Base-by-base conservation (phyloP, 2,329 filamentous ascomycete species). In the Aspergillus sp. region DNA sequence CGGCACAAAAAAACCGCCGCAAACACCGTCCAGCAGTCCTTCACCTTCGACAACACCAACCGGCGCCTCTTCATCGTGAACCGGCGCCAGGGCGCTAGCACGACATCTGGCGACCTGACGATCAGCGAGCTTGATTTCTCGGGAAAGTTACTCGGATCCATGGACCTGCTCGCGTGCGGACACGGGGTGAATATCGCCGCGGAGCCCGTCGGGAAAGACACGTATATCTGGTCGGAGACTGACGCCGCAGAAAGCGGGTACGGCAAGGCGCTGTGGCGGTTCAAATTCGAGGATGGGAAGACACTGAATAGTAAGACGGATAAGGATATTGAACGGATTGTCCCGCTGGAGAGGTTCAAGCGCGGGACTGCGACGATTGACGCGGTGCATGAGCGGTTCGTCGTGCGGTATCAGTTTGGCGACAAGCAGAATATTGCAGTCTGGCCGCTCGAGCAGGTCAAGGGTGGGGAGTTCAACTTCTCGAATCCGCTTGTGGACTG, bases 41-140 rank as follows among this genome's bases (percentile, higher is more conserved):
- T 70, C 45, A 60, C 67, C 38, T 70, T 70, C 47, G 68, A 70
- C 63, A 68, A 69, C 31, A 59, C 60, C 54, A 70, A 70, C 47
- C 60, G 65, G 6, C 66, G 67, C 2, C 61, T 68, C 8, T 69
- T 69, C 34, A 62, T 70, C 46, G 46, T 65, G 11, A 65, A 69
- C 48, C 66, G 66, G 41, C 54, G 56, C 9, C 61, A 68, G 38
- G 64, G 64, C 9, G 57, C 64, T 5, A 60, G 56, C 8, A 51
- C 54, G 11, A 64, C 54, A 15, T 52, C 63, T 0, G 67, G 68
- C 4, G 55, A 70, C 45, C 56, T 70, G 5, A 65, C 64, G 49
- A 68, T 70, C 23, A 68, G 67, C 25, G 64, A 68, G 38, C 61
- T 68, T 2, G 68, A 70, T 25, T 67, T 69, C 31, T 55, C 59